Conservation (phyloP, 768 basidiomycete genomes). For the Naganishia kalamii region DNA sequence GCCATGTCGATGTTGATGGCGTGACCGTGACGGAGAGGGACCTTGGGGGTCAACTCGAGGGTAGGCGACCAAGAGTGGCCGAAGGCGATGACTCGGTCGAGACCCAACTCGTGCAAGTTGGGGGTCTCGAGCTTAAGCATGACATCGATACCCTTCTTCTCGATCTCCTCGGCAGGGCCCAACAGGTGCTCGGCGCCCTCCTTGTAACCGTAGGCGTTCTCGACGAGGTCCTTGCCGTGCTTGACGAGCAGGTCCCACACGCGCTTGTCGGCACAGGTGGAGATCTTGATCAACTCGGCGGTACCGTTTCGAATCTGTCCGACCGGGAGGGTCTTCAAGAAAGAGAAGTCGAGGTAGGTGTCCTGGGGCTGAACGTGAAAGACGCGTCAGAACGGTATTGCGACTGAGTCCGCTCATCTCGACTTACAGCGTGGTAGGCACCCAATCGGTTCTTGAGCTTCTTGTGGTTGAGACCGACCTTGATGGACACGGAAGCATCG, state of each 20-base stretch:
- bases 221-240: constrained; percentile 45
- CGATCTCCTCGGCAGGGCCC: constrained; percentile 41
- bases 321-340: constrained; percentile 44
- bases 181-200: constrained; percentile 35
- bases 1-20: constrained; percentile 48
- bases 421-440: constrained; percentile 12
- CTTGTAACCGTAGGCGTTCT: constrained; percentile 46
- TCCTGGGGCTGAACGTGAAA: constrained; percentile 35
- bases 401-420: neutral
- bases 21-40: constrained; percentile 47
- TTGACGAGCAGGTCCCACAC: constrained; percentile 46
- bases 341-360: constrained; percentile 48
- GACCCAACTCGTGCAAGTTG: constrained; percentile 47
- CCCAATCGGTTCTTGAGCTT: constrained; percentile 47
- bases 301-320: constrained; percentile 48
- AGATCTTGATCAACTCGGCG: constrained; percentile 48
- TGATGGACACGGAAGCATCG: constrained; percentile 48
- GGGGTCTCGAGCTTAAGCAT: constrained; percentile 48
- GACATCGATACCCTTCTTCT: constrained; percentile 46
- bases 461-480: constrained; percentile 41
- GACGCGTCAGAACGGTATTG: neutral
- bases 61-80: constrained; percentile 37
- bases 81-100: constrained; percentile 47
- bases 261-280: constrained; percentile 45
- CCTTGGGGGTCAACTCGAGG: constrained; percentile 43